Evolutionary conservation across 2,329 filamentous ascomycete genomes (phyloP), one percentile per base, ranked within the genome.

Genomic region (Pestalotiopsis sp.): DNA sequence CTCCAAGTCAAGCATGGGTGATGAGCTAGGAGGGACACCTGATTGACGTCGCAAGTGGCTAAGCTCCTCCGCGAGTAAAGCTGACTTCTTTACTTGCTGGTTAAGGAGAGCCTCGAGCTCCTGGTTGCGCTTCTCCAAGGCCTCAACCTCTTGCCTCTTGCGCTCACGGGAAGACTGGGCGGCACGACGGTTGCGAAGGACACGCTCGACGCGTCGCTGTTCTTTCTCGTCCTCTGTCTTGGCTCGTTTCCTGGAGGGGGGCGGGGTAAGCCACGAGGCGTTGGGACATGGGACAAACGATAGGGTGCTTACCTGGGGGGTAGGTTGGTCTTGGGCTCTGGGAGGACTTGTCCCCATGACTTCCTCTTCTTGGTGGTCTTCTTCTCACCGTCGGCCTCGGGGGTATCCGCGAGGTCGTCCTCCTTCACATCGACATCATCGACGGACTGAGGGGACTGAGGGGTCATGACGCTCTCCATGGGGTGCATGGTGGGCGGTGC

Each of bases 181-280:
- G 60, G 96, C 96, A 69, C 95, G 93, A 73, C 96, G 93, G 79
- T 99, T 99, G 59, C 96, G 92, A 75, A 98, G 93, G 73, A 99
- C 96, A 71, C 96, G 93, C 85, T 99, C 96, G 67, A 98, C 97
- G 71, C 96, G 93, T 59, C 96, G 92, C 82, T 99, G 96, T 83
- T 98, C 96, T 84, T 99, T 99, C 82, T 99, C 96, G 77, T 98
- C 96, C 76, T 97, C 95, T 2, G 96, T 99, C 88, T 98, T 99
- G 75, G 96, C 96, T 71, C 96, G 94, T 89, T 99, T 99, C 73
- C 93, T 94, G 71, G 0, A 57, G 67, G 31, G 9, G 9, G 7
- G 69, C 64, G 9, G 36, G 27, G 61, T 58, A 20, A 57, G 27
- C 6, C 14, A 12, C 7, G 49, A 13, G 11, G 13, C 14, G 20